These are phyloP conservation scores for Pseudocercospora eumusae DNA, from an alignment of 2,329 filamentous ascomycete genomes.

Conservation along the genomic window DNA sequence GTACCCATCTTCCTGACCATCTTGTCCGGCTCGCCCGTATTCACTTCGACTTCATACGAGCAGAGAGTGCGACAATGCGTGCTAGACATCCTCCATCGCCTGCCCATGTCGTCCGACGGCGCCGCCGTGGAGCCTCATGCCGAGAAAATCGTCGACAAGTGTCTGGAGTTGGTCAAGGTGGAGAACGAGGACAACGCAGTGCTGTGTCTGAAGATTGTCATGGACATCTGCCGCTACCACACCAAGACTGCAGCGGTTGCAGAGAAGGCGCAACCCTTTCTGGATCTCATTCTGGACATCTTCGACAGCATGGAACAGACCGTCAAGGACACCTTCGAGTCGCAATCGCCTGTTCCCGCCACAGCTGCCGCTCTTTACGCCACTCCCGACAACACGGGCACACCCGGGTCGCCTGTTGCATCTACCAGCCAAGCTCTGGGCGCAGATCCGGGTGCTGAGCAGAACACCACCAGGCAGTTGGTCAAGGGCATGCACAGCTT, in stretches of 20 bases:
- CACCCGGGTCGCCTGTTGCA: slow-evolving; percentile 84
- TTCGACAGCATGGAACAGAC: slow-evolving; percentile 94
- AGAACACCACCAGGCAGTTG: slow-evolving; percentile 71
- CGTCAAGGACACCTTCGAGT: slow-evolving; percentile 93
- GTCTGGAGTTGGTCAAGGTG: slow-evolving; percentile 82
- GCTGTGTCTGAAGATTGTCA: slow-evolving; percentile 96
- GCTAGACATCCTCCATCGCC: slow-evolving; percentile 88
- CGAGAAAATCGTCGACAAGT: slow-evolving; percentile 80
- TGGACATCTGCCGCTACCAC: slow-evolving; percentile 94
- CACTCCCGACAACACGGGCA: slow-evolving; percentile 60
- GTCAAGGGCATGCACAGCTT: slow-evolving; percentile 97
- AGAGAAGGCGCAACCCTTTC: slow-evolving; percentile 83
- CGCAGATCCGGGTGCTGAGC: slow-evolving; percentile 76
- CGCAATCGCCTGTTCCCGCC: slow-evolving; percentile 58
- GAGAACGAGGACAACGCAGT: slow-evolving; percentile 99
- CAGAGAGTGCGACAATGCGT: slow-evolving; percentile 93
- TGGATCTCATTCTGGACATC: slow-evolving; percentile 90
- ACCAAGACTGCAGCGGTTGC: slow-evolving; percentile 67
- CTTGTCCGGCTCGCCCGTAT: slow-evolving; percentile 81
- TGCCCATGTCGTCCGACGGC: slow-evolving; percentile 63
- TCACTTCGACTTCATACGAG: slow-evolving; percentile 85
- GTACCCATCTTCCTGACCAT: slow-evolving; percentile 88
- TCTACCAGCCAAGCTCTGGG: slow-evolving; percentile 52
- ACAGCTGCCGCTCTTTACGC: slow-evolving; percentile 59
- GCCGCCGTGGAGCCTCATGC: slow-evolving; percentile 88